Base-by-base conservation (phyloP, 495 filamentous ascomycete species). In the Parmelia sp. region DNA sequence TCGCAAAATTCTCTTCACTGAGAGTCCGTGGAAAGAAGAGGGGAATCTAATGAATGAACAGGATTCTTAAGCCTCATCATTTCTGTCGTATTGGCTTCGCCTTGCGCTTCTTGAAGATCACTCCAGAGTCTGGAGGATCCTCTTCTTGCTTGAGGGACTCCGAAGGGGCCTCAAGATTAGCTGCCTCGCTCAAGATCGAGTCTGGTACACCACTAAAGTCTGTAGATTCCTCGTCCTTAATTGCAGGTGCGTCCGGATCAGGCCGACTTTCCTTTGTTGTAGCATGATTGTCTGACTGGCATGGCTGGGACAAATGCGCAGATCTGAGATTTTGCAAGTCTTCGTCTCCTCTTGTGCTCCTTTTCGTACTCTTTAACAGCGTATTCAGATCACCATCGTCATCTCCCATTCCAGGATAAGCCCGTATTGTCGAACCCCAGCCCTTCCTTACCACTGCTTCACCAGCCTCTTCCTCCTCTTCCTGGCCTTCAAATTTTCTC, bases 51-150 rank as follows among this genome's bases (percentile, higher is more conserved):
- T n/a, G n/a, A n/a, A n/a, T n/a, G n/a, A n/a, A n/a, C n/a, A n/a
- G n/a, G n/a, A n/a, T 47, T 25, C 25, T 55, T 42, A 19, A 55
- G 29, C 17, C 33, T 49, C 15, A 40, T 73, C 69, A 78, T 67
- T 75, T 80, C 49, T 86, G 83, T 44, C 84, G 81, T 68, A 89
- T 83, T 39, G 85, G 84, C 73, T 92, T 96, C 1, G 87, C 81
- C 71, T 94, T 96, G 66, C 92, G 84, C 76, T 96, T 96, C 77
- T 96, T 97, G 78, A 97, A 97, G 17, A 94, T 76, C 25, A 93
- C 80, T 0, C 76, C 81, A 6, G 73, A 67, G 8, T 65, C 69
- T 40, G 72, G 66, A 17, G 72, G 70, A 59, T 73, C 71, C 4
- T 62, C 70, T 57, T 76, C 73, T 21, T 66, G 42, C 37, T 64